Percentiles rank a stretch among this genome's conserved stretches.
Conservation (phyloP, 805 yeast species). For the Cyberlindnera suaveolens region DNA sequence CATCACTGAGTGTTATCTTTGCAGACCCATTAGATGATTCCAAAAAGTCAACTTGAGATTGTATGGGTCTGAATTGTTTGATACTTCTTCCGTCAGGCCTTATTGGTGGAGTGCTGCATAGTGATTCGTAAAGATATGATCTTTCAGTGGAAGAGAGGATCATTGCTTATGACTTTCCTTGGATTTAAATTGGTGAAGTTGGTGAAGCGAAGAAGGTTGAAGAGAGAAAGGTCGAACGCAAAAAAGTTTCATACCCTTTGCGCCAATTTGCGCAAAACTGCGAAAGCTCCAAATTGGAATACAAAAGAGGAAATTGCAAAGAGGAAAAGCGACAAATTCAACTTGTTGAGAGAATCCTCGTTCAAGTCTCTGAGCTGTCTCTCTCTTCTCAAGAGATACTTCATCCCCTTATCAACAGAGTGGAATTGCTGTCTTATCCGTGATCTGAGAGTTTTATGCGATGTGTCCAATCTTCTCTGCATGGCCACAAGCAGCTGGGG, state of each 20-base stretch:
- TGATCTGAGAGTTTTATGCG: background rate
- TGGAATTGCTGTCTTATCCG: background rate
- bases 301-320: slow-evolving; percentile 10
- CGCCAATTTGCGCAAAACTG: slow-evolving; percentile 5
- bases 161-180: slow-evolving; percentile 31
- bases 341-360: slow-evolving; percentile 11
- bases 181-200: too few species aligned
- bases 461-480: background rate
- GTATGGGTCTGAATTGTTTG: slow-evolving; percentile 79
- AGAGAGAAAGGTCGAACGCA: background rate
- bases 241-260: background rate
- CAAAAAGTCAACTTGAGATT: slow-evolving; percentile 72
- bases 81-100: slow-evolving; percentile 82
- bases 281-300: slow-evolving; percentile 7
- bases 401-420: background rate
- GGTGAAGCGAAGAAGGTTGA: background rate
- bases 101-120: slow-evolving; percentile 49
- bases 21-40: slow-evolving; percentile 93
- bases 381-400: slow-evolving; percentile 8
- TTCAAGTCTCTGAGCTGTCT: slow-evolving; percentile 14
- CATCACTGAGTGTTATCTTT: slow-evolving; percentile 78
- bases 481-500: background rate
- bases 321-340: slow-evolving; percentile 6
- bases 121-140: slow-evolving; percentile 69
- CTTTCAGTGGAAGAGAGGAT: slow-evolving; percentile 71